Evolutionary conservation across 1,139 yeast genomes (phyloP).

Genomic region (Kodamaea ohmeri): DNA sequence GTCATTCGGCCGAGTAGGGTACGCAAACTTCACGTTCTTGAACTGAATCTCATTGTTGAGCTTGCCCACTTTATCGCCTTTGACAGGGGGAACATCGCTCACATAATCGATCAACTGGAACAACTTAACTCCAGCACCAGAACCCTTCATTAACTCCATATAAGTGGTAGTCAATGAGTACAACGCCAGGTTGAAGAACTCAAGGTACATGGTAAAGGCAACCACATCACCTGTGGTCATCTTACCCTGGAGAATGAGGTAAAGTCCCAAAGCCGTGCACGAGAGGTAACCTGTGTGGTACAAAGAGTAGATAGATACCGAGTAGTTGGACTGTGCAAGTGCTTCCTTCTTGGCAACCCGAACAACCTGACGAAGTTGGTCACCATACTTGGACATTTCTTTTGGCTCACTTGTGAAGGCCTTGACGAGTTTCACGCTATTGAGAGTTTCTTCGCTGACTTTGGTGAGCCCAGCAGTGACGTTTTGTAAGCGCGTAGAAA

Average conservation of each 20-base stretch:
- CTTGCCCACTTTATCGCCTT: constrained; percentile 41
- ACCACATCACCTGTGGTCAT: constrained; percentile 50
- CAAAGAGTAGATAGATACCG: constrained; percentile 44
- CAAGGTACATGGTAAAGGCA: constrained; percentile 50
- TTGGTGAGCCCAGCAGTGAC: constrained; percentile 49
- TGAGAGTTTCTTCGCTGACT: constrained; percentile 46
- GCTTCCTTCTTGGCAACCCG: constrained; percentile 47
- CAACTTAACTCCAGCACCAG: constrained; percentile 51
- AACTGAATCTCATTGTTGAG: constrained; percentile 60
- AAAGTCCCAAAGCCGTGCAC: constrained; percentile 46
- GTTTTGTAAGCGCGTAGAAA: constrained; percentile 45
- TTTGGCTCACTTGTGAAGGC: constrained; percentile 48
- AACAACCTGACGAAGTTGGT: constrained; percentile 41
- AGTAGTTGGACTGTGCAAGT: constrained; percentile 46
- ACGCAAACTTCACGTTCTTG: constrained; percentile 64
- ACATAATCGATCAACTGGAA: constrained; percentile 45
- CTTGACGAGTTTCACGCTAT: constrained; percentile 43
- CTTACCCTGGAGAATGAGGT: constrained; percentile 40
- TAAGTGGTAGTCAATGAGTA: constrained; percentile 51
- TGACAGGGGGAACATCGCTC: constrained; percentile 44
- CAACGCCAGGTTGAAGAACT: constrained; percentile 47
- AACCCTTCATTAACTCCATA: constrained; percentile 56
- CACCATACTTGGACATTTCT: constrained; percentile 41
- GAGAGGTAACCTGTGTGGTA: constrained; percentile 47
- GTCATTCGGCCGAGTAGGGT: constrained; percentile 87